phyloP scores from a whole-genome alignment of 371 early-diverging fungal genomes.

The Parasitella parasitica region DNA sequence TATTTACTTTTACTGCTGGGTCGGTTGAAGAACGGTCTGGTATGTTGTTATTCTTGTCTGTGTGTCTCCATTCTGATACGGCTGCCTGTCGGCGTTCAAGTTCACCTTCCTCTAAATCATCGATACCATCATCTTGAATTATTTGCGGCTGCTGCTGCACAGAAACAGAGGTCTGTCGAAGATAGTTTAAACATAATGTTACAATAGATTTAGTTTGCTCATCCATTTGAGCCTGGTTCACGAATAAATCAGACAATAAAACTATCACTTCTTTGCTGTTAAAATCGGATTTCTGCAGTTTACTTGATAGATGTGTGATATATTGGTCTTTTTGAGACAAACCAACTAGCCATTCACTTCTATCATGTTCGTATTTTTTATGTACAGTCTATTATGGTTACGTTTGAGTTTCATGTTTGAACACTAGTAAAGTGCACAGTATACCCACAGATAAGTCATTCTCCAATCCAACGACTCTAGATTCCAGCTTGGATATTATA shows the following conservation, averaged over 20 bases:
- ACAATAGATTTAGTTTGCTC: constrained; percentile 34
- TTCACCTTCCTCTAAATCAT: constrained; percentile 47
- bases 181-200: constrained; percentile 44
- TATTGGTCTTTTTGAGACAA: constrained; percentile 59
- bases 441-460: constrained; percentile 47
- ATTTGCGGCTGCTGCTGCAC: background rate
- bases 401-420: background rate
- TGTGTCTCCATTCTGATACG: constrained; percentile 32
- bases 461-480: constrained; percentile 55
- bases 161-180: constrained; percentile 31
- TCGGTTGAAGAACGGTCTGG: constrained; percentile 19
- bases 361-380: constrained; percentile 56
- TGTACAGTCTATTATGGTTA: constrained; percentile 41
- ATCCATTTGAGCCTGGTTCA: constrained; percentile 8
- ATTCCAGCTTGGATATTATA: constrained; percentile 53
- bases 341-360: constrained; percentile 54
- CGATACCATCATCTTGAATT: constrained; percentile 4
- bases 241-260: constrained; percentile 40
- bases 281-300: constrained; percentile 50
- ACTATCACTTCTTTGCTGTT: constrained; percentile 55
- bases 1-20: background rate
- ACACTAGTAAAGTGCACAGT: background rate
- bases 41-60: constrained; percentile 9
- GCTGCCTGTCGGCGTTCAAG: constrained; percentile 45
- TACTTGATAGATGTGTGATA: constrained; percentile 51